Base-by-base conservation (phyloP, 768 basidiomycete species). In the Pleurotus salmoneostramineus region DNA sequence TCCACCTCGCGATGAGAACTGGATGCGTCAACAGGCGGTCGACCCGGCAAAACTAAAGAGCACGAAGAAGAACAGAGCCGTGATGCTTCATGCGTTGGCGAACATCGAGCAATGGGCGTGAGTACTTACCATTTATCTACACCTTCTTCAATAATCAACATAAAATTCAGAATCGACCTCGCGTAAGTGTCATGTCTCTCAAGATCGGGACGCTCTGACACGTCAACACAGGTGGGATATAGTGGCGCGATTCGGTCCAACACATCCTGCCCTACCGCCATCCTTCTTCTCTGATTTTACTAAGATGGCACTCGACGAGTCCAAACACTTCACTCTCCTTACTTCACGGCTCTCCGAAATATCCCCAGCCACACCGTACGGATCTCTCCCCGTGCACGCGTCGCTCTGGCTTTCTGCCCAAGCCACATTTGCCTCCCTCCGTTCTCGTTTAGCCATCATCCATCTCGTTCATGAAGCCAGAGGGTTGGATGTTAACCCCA, bases 81-180 rank as follows among this genome's bases (percentile, higher is more conserved):
- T 84, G 10, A 90, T 92, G 87, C 70, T 93, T 6, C 91, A 92
- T 69, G 88, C 91, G 1, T 71, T 93, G 1, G 91, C 91, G 0
- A 91, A 91, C 65, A 91, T 94, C 54, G 91, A 93, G 63, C 91
- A 91, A 68, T 94, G 89, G 88, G 92, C 92, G 82, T 89, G 62
- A 81, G 88, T 85, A 50, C 15, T 11, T 15, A 45, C 32, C 12
- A 47, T 56, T 33, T 47, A 56, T 10, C 15, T 45, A 11, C 12
- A 35, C 15, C 7, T 32, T 31, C 3, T 45, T 36, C 46, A 10
- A 32, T 43, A 33, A 47, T 31, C 33, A 35, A 10, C 27, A 43
- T 27, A 10, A 15, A 1, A 8, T 42, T n/a, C 35, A 87, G 85
- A 4, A 89, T 90, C 46, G 89, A 92, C 63, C 77, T 92, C 8